Conservation (phyloP, 2,329 filamentous ascomycete species). For the Fusarium keratoplasticum region DNA sequence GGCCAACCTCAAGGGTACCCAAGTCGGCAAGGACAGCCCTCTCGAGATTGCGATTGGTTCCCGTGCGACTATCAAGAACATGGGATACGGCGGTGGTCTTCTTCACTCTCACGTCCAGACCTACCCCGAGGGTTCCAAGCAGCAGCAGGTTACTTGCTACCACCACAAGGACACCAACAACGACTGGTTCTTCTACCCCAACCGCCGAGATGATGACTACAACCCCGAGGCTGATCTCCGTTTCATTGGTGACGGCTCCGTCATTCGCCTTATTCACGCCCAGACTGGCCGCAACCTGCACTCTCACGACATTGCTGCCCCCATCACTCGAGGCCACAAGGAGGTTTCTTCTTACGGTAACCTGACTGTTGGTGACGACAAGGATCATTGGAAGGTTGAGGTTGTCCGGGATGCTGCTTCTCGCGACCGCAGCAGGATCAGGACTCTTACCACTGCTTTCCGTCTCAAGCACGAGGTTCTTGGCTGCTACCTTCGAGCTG, state of each 20-base stretch:
- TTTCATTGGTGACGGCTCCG: conserved; percentile 81
- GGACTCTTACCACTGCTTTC: conserved; percentile 94
- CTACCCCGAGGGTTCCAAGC: conserved; percentile 90
- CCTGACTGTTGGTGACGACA: conserved; percentile 92
- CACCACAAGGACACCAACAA: conserved; percentile 99
- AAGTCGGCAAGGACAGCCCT: conserved; percentile 94
- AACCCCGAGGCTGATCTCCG: conserved; percentile 74
- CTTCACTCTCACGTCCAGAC: conserved; percentile 97
- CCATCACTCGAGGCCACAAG: conserved; percentile 87
- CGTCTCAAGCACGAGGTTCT: conserved; percentile 84
- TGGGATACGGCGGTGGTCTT: conserved; percentile 97
- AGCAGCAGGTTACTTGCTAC: conserved; percentile 99
- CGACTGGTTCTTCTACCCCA: conserved; percentile 99
- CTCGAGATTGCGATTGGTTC: conserved; percentile 92
- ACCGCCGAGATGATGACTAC: conserved; percentile 80
- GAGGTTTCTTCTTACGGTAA: conserved; percentile 98
- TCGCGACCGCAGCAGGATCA: conserved; percentile 83
- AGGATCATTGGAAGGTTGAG: conserved; percentile 97
- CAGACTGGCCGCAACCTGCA: conserved; percentile 98
- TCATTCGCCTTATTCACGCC: conserved; percentile 89
- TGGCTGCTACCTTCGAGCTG: conserved; percentile 93
- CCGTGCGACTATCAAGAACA: conserved; percentile 94
- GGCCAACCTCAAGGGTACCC: conserved; percentile 92
- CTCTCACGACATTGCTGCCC: conserved; percentile 90
- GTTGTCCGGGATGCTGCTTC: conserved; percentile 91